These are phyloP conservation scores for Geotrichum klebahnii DNA, from an alignment of 1,139 yeast species.

Conservation along the genomic window DNA sequence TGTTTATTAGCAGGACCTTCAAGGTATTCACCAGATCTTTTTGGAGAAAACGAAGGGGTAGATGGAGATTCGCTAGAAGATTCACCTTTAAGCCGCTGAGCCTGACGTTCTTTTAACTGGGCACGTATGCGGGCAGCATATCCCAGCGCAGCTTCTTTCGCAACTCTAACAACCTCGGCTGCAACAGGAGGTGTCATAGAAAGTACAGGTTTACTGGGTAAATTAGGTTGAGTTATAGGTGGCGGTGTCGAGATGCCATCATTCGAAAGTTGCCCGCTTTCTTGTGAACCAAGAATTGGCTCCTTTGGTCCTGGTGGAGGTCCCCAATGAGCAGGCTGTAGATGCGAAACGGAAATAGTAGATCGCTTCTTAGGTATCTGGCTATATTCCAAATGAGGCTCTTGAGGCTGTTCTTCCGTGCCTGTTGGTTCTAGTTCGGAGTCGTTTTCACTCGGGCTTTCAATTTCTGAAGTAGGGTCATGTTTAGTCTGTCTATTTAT, in stretches of 20 bases:
- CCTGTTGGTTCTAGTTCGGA: neutral
- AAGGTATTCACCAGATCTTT: neutral
- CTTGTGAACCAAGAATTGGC: neutral
- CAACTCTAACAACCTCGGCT: neutral
- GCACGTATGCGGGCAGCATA: too few relatives aligned
- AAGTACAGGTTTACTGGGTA: neutral
- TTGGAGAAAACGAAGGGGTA: neutral
- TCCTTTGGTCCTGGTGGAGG: neutral
- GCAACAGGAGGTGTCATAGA: neutral
- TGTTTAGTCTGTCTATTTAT: neutral
- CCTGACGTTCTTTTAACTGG: neutral
- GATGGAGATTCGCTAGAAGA: neutral
- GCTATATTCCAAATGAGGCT: neutral
- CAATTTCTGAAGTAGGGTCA: neutral
- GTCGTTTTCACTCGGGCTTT: neutral
- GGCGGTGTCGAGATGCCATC: neutral
- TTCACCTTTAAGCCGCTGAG: neutral
- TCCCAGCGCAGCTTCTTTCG: neutral
- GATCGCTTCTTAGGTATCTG: neutral
- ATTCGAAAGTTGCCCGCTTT: neutral
- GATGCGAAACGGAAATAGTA: neutral
- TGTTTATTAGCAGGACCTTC: neutral
- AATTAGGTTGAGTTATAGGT: neutral
- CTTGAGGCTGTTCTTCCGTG: neutral
- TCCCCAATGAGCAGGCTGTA: conserved; percentile 1